Evolutionary conservation across 2,329 filamentous ascomycete species (phyloP), one percentile per base, ranked within the genome.

Genomic region (Endocalyx cinctus): DNA sequence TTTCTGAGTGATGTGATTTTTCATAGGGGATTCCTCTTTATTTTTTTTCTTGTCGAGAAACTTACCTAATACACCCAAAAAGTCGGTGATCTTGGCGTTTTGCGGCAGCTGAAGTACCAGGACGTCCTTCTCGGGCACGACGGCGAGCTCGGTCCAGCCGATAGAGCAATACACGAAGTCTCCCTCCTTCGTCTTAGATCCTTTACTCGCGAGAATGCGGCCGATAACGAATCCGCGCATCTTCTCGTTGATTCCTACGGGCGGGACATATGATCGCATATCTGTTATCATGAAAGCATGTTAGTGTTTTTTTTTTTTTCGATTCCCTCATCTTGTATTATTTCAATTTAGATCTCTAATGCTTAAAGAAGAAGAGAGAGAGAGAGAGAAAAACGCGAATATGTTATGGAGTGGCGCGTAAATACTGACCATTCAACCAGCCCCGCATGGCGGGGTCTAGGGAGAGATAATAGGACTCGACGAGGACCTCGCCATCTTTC

Each of bases 361-460:
- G 18, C 5, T 29, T 17, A 15, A 11, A 10, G 29, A 19, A 26
- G 15, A 27, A 13, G 20, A 16, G 4, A 20, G 18, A 27, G 17
- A 5, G 30, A 32, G 23, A 34, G 41, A 22, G 12, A 10, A 12
- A 27, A 5, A 8, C 27, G 12, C 6, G n/a, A 14, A 22, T 18
- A 4, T 16, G 14, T 2, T 10, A 29, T 14, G 12, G 25, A 11
- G 20, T 14, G 15, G n/a, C n/a, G 20, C 5, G 13, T 17, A 16
- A 6, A 8, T 14, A 51, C 60, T 19, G 45, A 74, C 70, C 70
- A 42, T 74, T 82, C 14, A 87, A 59, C 80, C 80, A 86, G 38
- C 77, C 77, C 47, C 83, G 73, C 82, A 86, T 86, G n/a, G 82
- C 81, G 2, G 83, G 82, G 58, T 87, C 83, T 25, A 87, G 67